phyloP scores from a whole-genome alignment of 352 stramenopile genomes.

The Hyaloperonospora brassicae region DNA sequence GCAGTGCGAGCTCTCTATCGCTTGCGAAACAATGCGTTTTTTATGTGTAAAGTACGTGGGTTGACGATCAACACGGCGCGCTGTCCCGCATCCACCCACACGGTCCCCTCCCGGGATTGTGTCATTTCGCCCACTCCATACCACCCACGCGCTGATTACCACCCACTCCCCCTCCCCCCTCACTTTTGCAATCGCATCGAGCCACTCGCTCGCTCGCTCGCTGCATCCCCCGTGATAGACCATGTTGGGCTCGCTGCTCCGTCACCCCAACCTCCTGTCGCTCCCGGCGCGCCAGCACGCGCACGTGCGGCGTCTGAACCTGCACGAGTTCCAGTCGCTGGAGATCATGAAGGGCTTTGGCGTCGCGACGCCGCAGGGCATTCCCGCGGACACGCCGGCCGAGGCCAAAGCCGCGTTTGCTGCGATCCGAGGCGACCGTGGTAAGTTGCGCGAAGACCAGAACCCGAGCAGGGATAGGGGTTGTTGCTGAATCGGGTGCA shows the following conservation, averaged over 20 bases:
- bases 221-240: background rate
- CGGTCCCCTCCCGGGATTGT: slow-evolving; percentile 9
- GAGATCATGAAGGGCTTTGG: slow-evolving; percentile 90
- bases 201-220: slow-evolving; percentile 8
- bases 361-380: slow-evolving; percentile 62
- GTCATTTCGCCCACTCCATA: slow-evolving; percentile 2
- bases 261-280: slow-evolving; percentile 40
- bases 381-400: slow-evolving; percentile 66
- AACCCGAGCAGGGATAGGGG: slow-evolving; percentile 2
- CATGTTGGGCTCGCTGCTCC: slow-evolving; percentile 56
- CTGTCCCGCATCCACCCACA: slow-evolving; percentile 2
- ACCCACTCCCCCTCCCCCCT: background rate
- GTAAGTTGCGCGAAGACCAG: slow-evolving; percentile 32
- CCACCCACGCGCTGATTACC: background rate
- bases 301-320: slow-evolving; percentile 85
- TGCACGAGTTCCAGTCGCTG: slow-evolving; percentile 92
- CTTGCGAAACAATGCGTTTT: too few species aligned
- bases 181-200: slow-evolving; percentile 27
- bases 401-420: slow-evolving; percentile 78
- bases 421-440: slow-evolving; percentile 61
- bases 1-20: too few species aligned
- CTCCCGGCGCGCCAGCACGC: slow-evolving; percentile 42
- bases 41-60: too few species aligned
- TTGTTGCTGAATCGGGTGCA: background rate
- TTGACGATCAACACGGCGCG: too few species aligned